Evolutionary conservation across 2,329 filamentous ascomycete species (phyloP).

Genomic region (Fusarium sp.): DNA sequence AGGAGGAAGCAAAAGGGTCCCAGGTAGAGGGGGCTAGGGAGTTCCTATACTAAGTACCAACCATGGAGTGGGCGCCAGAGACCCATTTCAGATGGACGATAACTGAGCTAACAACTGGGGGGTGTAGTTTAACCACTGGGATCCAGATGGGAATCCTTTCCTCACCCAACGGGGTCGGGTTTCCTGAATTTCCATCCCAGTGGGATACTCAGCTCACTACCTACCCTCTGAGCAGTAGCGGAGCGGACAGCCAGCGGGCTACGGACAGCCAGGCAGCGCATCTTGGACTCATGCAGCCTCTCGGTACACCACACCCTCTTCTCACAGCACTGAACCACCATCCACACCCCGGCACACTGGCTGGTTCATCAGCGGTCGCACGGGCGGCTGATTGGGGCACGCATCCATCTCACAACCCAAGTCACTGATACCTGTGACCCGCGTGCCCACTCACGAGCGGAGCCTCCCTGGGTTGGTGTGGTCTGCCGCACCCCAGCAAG

Average conservation of each 20-base stretch:
- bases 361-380: constrained; percentile 46
- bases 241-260: constrained; percentile 22
- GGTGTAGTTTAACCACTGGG: constrained; percentile 15
- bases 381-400: constrained; percentile 42
- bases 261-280: constrained; percentile 18
- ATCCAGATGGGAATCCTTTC: constrained; percentile 35
- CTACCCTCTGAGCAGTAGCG: constrained; percentile 18
- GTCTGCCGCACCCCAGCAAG: constrained; percentile 42
- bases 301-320: constrained; percentile 14
- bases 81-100: constrained; percentile 29
- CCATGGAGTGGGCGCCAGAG: constrained; percentile 33
- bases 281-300: constrained; percentile 14
- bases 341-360: constrained; percentile 38
- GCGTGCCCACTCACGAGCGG: constrained; percentile 18
- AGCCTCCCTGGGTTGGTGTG: constrained; percentile 24
- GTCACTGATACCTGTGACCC: constrained; percentile 46
- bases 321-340: constrained; percentile 23
- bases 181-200: constrained; percentile 32
- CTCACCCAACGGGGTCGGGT: constrained; percentile 26
- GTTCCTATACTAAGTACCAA: constrained; percentile 24
- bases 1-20: constrained; percentile 41
- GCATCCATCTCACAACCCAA: constrained; percentile 27
- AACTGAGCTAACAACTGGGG: constrained; percentile 31
- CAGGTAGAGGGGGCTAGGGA: constrained; percentile 42
- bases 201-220: constrained; percentile 23